These are phyloP conservation scores for Microstegium vimineum DNA, from an alignment of 176 grass and related monocot species.

Conservation along the genomic window DNA sequence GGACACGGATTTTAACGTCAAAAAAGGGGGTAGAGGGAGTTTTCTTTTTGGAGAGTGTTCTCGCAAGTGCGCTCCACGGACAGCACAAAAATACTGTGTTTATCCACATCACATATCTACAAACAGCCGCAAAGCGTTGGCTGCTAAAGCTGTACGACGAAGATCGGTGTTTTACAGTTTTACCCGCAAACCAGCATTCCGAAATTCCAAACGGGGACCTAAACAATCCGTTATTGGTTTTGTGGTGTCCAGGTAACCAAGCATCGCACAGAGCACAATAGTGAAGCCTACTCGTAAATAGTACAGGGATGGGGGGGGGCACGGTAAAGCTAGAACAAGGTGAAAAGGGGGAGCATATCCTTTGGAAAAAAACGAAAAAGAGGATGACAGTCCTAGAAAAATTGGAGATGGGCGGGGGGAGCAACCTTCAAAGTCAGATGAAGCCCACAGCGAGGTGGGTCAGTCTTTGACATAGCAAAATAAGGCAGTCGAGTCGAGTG, in stretches of 20 bases:
- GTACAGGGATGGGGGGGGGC: neutral
- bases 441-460: neutral
- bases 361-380: neutral
- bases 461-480: too few species aligned
- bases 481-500: conserved; percentile 7
- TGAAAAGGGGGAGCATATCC: neutral
- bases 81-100: neutral
- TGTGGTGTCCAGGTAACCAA: neutral
- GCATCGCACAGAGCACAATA: neutral
- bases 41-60: neutral
- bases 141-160: neutral
- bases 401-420: neutral
- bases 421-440: neutral
- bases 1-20: too few species aligned
- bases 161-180: neutral
- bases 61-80: neutral
- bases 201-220: neutral
- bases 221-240: neutral
- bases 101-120: neutral
- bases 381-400: neutral
- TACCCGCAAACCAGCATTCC: neutral
- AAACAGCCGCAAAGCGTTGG: neutral
- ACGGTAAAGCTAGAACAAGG: neutral
- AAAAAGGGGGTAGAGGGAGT: too few species aligned
- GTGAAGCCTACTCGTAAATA: too few species aligned